Base-by-base conservation (phyloP, 805 yeast species). In the Jamesozyma spencerorum region DNA sequence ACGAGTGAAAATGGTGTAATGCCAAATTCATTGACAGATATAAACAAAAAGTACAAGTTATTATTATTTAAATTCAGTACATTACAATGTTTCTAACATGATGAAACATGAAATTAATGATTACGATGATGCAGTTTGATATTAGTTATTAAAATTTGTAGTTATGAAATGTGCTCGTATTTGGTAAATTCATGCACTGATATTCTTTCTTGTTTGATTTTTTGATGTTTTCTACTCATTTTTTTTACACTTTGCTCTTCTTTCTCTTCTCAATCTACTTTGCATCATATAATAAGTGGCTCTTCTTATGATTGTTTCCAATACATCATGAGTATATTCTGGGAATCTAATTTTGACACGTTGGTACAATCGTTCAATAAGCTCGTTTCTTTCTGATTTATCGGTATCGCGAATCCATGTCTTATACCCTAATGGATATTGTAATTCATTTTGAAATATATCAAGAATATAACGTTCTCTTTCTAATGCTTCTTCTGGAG, bases 331-430 rank as follows among this genome's bases (percentile, higher is more conserved):
- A 34, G 71, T 63, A 51, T 81, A 77, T 20, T 76, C 76, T 3
- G 64, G 64, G 51, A 72, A 78, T 33, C 67, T 69, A 2, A 50
- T 51, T 26, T 64, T 65, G 5, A 81, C 76, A 41, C 70, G 64
- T 5, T 53, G 50, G 50, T 70, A 65, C 37, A 86, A 66, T 44
- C 71, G 65, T 4, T 51, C 47, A 45, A 71, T 67, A 30, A 86
- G 67, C 38, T 68, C 62, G 19, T 67, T 66, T 32, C 95, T 68
- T 46, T 73, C 72, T 4, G 59, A 62, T 39, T 68, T 71, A 1
- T 73, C 68, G 0, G 92, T 82, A 53, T 82, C 95, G 47, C 94
- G 69, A 33, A 84, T 79, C 95, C 95, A 86, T 0, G 94, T 83
- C 52, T 75, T 75, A 46, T 76, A 72, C 4, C 95, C 95, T 22